These are phyloP conservation scores for Melampsora abietis-canadensis DNA, from an alignment of 1,284 basidiomycete genomes.

Conservation along the genomic window DNA sequence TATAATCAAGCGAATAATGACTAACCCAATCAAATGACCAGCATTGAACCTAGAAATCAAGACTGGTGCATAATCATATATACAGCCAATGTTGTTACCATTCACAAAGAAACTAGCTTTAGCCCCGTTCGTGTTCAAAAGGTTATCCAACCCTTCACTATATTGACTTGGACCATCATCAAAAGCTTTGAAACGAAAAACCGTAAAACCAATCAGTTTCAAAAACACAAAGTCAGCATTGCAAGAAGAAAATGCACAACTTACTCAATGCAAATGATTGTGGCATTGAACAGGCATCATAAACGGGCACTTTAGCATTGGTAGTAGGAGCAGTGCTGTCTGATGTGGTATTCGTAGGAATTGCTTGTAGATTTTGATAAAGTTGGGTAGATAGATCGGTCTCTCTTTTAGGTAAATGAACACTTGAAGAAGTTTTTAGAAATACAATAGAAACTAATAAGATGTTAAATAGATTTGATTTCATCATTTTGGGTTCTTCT, in stretches of 20 bases:
- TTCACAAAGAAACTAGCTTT: constrained; percentile 44
- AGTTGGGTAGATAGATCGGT: no score
- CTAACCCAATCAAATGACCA: constrained; percentile 51
- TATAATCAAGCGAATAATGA: background rate
- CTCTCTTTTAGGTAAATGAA: no score
- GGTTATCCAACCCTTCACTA: constrained; percentile 16
- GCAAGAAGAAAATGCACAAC: background rate
- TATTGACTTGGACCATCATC: constrained; percentile 36
- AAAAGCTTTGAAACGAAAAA: constrained; percentile 7
- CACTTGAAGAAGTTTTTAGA: no score
- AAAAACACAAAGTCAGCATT: no score
- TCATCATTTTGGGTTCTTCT: no score
- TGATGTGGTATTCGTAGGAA: no score
- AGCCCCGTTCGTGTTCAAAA: background rate
- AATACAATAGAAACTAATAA: no score
- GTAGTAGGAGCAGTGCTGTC: no score
- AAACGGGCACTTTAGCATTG: no score
- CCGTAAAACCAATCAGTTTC: no score
- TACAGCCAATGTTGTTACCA: constrained; percentile 50
- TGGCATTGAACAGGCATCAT: background rate
- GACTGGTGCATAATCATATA: constrained; percentile 48
- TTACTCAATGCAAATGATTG: constrained; percentile 5
- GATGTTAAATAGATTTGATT: no score
- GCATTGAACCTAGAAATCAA: constrained; percentile 46
- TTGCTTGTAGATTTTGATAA: no score